These are phyloP conservation scores for Drechslerella dactyloides DNA, from an alignment of 2,329 filamentous ascomycete species.

Conservation along the genomic window DNA sequence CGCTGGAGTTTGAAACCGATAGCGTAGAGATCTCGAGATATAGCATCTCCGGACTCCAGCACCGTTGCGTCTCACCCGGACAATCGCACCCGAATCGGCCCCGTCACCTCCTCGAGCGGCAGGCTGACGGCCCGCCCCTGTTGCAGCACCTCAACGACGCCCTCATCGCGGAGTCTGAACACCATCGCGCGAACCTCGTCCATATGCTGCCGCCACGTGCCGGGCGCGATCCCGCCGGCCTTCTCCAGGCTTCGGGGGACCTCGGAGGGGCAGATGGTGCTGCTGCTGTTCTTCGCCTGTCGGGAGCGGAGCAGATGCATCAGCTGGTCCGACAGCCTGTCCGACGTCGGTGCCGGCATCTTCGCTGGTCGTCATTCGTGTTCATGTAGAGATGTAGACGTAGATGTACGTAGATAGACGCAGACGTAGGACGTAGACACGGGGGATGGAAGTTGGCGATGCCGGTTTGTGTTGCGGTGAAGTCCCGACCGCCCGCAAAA, in stretches of 20 bases:
- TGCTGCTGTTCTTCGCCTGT: conserved; percentile 16
- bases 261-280: conserved; percentile 30
- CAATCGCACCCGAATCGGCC: conserved; percentile 36
- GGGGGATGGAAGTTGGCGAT: no score
- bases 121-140: conserved; percentile 16
- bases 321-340: conserved; percentile 6
- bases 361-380: neutral
- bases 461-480: no score
- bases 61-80: neutral
- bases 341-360: neutral
- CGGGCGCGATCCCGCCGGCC: conserved; percentile 13
- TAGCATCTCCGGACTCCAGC: no score
- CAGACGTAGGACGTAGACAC: no score
- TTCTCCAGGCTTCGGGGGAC: conserved; percentile 26
- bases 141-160: conserved; percentile 28
- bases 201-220: conserved; percentile 38
- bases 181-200: conserved; percentile 20
- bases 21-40: no score
- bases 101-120: conserved; percentile 19
- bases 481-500: no score
- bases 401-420: no score
- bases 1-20: no score
- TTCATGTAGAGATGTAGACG: no score
- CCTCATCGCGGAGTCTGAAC: conserved; percentile 30
- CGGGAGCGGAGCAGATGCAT: conserved; percentile 9